Evolutionary conservation across 164 flowering plant genomes (phyloP).

Genomic region (Stephania cephalantha): DNA sequence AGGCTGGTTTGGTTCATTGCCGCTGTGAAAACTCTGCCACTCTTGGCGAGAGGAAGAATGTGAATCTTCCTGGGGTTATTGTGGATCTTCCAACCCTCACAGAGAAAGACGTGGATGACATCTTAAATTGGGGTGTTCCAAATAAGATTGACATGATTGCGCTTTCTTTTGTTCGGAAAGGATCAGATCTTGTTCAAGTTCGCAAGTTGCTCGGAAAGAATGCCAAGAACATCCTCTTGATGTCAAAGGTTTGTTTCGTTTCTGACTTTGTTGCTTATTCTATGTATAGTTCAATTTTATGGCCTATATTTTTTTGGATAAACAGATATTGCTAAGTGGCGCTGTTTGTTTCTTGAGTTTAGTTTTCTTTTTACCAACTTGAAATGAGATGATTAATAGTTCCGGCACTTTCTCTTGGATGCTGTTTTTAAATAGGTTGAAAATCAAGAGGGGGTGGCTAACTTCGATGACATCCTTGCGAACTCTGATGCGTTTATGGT

Average conservation of each 20-base stretch:
- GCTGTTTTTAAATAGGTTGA: constrained; percentile 46
- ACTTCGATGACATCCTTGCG: constrained; percentile 79
- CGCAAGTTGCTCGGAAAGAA: constrained; percentile 34
- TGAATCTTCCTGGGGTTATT: constrained; percentile 80
- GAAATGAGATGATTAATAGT: constrained; percentile 13
- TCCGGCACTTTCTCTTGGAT: neutral
- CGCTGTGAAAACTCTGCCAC: constrained; percentile 84
- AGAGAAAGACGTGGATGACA: constrained; percentile 74
- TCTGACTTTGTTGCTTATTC: neutral
- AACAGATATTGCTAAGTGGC: no score
- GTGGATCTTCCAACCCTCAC: constrained; percentile 90
- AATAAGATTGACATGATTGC: constrained; percentile 39
- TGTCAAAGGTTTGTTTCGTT: constrained; percentile 37
- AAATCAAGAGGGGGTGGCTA: constrained; percentile 91
- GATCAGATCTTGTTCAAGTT: constrained; percentile 42
- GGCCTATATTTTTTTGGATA: neutral
- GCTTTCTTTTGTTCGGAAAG: constrained; percentile 42
- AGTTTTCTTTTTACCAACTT: neutral
- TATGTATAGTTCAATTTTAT: neutral
- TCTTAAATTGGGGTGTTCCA: constrained; percentile 38
- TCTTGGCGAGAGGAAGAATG: constrained; percentile 88
- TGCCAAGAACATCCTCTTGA: constrained; percentile 35
- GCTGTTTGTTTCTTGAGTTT: neutral
- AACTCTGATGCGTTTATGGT: constrained; percentile 83
- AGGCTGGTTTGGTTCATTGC: constrained; percentile 56